Conservation (phyloP, 1,284 basidiomycete genomes). For the Spongispora temasekensis region DNA sequence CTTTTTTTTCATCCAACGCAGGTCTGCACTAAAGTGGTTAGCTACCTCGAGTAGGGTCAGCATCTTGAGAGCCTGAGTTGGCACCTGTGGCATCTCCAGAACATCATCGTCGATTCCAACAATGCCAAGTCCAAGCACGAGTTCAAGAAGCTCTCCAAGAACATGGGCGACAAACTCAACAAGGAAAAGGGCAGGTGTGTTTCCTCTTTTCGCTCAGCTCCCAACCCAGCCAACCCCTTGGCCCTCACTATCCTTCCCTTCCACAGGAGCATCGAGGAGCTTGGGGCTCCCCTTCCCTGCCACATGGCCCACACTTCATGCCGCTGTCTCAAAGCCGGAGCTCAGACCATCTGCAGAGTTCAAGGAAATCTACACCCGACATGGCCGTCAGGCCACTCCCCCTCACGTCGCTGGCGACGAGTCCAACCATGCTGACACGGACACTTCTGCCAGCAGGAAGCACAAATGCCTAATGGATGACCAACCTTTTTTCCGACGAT, state of each 20-base stretch:
- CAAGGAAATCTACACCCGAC: constrained; percentile 48
- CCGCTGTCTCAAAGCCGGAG: constrained; percentile 60
- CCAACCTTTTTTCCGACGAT: constrained; percentile 60
- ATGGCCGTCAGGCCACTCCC: constrained; percentile 41
- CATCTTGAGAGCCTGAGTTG: constrained; percentile 85
- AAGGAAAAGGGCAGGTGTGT: constrained; percentile 83
- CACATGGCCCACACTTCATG: constrained; percentile 44
- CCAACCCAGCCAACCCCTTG: constrained; percentile 37
- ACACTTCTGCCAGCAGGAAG: constrained; percentile 37
- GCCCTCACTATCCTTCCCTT: constrained; percentile 1
- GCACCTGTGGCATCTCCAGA: constrained; percentile 86
- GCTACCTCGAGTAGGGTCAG: constrained; percentile 83
- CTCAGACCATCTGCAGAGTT: constrained; percentile 68
- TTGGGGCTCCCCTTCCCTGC: constrained; percentile 68
- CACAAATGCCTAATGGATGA: constrained; percentile 36
- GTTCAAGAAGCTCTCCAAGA: constrained; percentile 81
- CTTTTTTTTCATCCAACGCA: constrained; percentile 28
- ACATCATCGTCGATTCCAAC: constrained; percentile 83
- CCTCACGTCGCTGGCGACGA: constrained; percentile 36
- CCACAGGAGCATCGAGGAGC: constrained; percentile 72
- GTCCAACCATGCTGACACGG: constrained; percentile 13
- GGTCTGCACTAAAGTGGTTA: constrained; percentile 84
- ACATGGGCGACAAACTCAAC: constrained; percentile 84
- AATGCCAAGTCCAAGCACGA: constrained; percentile 83
- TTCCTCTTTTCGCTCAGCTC: constrained; percentile 22